Base-by-base conservation (phyloP, 768 basidiomycete genomes). In the Leccinum longicurvipes region DNA sequence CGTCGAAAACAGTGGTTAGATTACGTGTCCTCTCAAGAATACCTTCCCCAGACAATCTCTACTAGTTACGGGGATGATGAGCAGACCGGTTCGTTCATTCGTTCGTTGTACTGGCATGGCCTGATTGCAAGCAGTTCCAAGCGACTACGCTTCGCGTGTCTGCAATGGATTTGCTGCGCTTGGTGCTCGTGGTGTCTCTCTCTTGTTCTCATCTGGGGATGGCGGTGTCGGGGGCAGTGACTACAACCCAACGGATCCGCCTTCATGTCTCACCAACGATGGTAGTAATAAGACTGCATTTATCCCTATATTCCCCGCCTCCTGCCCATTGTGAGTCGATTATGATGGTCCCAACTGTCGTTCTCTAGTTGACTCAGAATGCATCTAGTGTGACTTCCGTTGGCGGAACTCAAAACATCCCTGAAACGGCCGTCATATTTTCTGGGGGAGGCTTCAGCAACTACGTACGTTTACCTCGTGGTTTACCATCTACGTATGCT, bases 391-490 rank as follows among this genome's bases (percentile, higher is more conserved):
- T 89, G 19, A 91, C 89, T 4, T 58, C 84, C 3, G 87, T 91
- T 3, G 89, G 89, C 7, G 89, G 82, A 9, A 89, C 88, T 1
- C 69, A 67, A 23, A 58, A 71, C 39, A 70, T 86, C 49, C 87
- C 85, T 0, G 88, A 91, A 66, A 75, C 75, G 14, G 82, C 82
- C 0, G 80, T 78, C 0, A 66, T 51, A 59, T 85, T 88, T 73
- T 87, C 85, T 12, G 85, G 86, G 1, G 88, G 88, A 29, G 87
- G 88, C 3, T 91, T 89, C 73, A 87, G 86, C 65, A 76, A 86
- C 58, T 81, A 82, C 51, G 85, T 86, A 58, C 78, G 41, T 47
- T 44, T 32, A 14, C 31, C 29, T 44, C 4, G 9, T 21, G 19
- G 17, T 14, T 14, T 8, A 1, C 10, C 2, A 15, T 75, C 7